Conservation (phyloP, 176 grass and related monocot species). For the Musa itinerans region DNA sequence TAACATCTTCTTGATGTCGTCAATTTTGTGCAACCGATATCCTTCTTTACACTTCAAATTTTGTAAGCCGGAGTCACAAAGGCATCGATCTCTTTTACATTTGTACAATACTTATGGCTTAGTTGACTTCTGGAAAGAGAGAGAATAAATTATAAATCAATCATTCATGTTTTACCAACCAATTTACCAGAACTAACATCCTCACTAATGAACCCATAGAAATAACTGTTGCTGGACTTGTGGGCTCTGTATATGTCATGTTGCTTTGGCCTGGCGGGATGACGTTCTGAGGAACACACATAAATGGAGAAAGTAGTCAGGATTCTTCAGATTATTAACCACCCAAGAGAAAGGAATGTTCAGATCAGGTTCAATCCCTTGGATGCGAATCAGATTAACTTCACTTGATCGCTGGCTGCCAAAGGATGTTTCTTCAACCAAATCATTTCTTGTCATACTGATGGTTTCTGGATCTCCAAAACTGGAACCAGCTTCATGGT, state of each 20-base stretch:
- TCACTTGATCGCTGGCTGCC: conserved; percentile 5
- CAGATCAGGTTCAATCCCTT: conserved; percentile 70
- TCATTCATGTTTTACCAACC: no score
- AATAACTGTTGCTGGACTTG: no score
- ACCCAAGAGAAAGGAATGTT: conserved; percentile 87
- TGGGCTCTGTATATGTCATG: background rate
- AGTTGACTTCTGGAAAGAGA: no score
- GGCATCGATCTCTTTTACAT: no score
- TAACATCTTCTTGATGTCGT: no score
- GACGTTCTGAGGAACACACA: conserved; percentile 43
- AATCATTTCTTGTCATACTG: background rate
- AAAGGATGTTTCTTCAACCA: conserved; percentile 4
- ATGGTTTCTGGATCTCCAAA: conserved; percentile 16
- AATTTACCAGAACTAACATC: no score
- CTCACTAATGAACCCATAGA: no score
- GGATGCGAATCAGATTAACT: conserved; percentile 62
- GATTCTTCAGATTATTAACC: conserved; percentile 73
- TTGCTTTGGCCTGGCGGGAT: conserved; percentile 17
- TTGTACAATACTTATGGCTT: no score
- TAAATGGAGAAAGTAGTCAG: conserved; percentile 75
- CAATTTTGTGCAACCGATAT: no score
- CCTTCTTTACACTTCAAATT: no score
- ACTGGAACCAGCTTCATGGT: conserved; percentile 12
- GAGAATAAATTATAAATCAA: no score
- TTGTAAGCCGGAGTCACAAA: no score